Evolutionary conservation across 2,329 filamentous ascomycete species (phyloP).

Genomic region (Calonectria henricotiae): DNA sequence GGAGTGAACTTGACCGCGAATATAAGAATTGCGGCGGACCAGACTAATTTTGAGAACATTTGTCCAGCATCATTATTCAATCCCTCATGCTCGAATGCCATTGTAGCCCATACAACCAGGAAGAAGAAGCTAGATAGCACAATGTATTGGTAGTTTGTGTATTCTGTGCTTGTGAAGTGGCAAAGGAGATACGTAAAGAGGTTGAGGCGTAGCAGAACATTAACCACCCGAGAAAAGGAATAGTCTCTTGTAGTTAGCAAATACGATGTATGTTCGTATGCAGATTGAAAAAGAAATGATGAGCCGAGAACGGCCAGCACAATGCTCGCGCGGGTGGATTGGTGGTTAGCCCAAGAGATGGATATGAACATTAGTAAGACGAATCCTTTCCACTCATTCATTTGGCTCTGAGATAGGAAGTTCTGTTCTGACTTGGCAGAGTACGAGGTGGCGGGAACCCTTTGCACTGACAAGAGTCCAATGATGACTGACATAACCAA

Average conservation of each 20-base stretch:
- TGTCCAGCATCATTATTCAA: constrained; percentile 63
- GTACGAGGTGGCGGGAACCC: constrained; percentile 21
- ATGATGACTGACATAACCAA: constrained; percentile 39
- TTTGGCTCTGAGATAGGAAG: constrained; percentile 65
- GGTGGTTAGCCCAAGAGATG: constrained; percentile 62
- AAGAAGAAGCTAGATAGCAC: constrained; percentile 76
- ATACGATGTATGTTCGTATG: constrained; percentile 74
- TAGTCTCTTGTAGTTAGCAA: constrained; percentile 72
- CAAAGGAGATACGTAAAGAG: constrained; percentile 68
- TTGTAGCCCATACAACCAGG: constrained; percentile 69
- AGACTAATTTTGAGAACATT: constrained; percentile 66
- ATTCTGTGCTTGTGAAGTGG: constrained; percentile 72
- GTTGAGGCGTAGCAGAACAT: constrained; percentile 72
- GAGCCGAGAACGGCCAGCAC: constrained; percentile 70
- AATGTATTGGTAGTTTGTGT: constrained; percentile 70
- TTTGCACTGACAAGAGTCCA: constrained; percentile 44
- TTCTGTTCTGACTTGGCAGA: constrained; percentile 7
- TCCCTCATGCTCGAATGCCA: constrained; percentile 60
- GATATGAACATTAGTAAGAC: constrained; percentile 68
- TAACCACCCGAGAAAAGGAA: constrained; percentile 67
- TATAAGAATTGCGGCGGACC: constrained; percentile 62
- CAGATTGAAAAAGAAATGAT: constrained; percentile 75
- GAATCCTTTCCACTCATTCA: constrained; percentile 78
- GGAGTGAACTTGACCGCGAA: constrained; percentile 45
- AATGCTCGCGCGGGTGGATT: constrained; percentile 68